A percentile compares a stretch with the other conserved stretches of the same genome.
Evolutionary conservation across 306 rosid genomes (phyloP).

Genomic region (Hippophae tibetana): DNA sequence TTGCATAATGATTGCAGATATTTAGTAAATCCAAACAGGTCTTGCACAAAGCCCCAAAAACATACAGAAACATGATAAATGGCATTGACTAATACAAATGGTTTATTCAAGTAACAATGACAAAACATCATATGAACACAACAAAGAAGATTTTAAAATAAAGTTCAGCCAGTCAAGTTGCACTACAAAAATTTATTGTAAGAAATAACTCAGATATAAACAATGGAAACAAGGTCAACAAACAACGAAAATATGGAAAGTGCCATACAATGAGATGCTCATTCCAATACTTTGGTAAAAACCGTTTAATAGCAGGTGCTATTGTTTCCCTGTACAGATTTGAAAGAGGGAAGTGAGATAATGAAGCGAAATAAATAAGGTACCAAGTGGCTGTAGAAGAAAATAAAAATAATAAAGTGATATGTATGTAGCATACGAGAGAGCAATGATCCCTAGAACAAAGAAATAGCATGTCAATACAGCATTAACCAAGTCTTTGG

Average conservation of each 20-base stretch:
- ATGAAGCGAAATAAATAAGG: slow-evolving; percentile 1
- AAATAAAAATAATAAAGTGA: neutral
- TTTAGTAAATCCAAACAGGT: neutral
- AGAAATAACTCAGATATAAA: neutral
- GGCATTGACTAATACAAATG: neutral
- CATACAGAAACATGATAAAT: neutral
- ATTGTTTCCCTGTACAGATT: slow-evolving; percentile 70
- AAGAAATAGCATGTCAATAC: slow-evolving; percentile 90
- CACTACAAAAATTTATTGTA: neutral
- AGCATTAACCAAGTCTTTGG: slow-evolving; percentile 97
- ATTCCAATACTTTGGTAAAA: slow-evolving; percentile 75
- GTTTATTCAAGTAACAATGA: too few species aligned
- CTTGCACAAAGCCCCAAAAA: neutral
- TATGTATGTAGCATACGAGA: slow-evolving; percentile 56
- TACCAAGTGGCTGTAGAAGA: neutral
- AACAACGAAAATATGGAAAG: slow-evolving; percentile 85
- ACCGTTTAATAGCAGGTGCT: slow-evolving; percentile 72
- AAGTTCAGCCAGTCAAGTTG: neutral
- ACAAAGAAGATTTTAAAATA: neutral
- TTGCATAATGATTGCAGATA: neutral
- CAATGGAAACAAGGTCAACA: slow-evolving; percentile 18
- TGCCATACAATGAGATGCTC: slow-evolving; percentile 54
- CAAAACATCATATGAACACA: neutral
- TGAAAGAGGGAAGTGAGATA: slow-evolving; percentile 12
- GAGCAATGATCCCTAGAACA: slow-evolving; percentile 93